phyloP scores from a whole-genome alignment of 1,284 basidiomycete genomes.

The Fomitopsis betulina region DNA sequence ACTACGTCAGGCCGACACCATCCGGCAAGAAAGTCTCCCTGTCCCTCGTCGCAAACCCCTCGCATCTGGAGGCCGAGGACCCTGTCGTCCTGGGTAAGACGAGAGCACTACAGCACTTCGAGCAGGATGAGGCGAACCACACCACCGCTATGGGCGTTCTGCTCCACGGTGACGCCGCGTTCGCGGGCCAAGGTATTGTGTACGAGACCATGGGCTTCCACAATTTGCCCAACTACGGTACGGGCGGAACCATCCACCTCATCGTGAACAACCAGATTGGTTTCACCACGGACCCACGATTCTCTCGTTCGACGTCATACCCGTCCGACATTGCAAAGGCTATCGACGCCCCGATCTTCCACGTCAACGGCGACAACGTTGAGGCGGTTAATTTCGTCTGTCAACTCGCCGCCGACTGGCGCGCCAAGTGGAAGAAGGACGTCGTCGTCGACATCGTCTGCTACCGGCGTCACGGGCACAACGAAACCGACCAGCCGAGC shows the following conservation, averaged over 20 bases:
- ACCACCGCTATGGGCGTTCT: slow-evolving; percentile 90
- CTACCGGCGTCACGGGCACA: slow-evolving; percentile 98
- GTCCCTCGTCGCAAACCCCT: slow-evolving; percentile 98
- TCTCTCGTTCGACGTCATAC: slow-evolving; percentile 97
- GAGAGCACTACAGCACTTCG: slow-evolving; percentile 93
- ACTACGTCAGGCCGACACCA: slow-evolving; percentile 97
- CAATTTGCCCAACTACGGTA: slow-evolving; percentile 92
- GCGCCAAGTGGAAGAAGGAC: slow-evolving; percentile 98
- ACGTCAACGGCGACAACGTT: slow-evolving; percentile 98
- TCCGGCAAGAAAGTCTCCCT: slow-evolving; percentile 97
- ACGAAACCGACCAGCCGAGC: slow-evolving; percentile 98
- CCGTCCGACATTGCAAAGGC: slow-evolving; percentile 99
- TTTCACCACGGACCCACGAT: slow-evolving; percentile 98
- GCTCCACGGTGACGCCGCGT: slow-evolving; percentile 97
- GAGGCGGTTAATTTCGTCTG: slow-evolving; percentile 99
- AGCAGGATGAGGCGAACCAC: slow-evolving; percentile 77
- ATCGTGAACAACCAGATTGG: slow-evolving; percentile 99
- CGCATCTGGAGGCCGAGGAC: slow-evolving; percentile 96
- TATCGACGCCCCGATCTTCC: slow-evolving; percentile 99
- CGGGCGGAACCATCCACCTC: slow-evolving; percentile 96
- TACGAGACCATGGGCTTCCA: slow-evolving; percentile 99
- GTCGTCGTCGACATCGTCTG: slow-evolving; percentile 99
- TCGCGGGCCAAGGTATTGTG: slow-evolving; percentile 97
- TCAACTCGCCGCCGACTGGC: slow-evolving; percentile 96
- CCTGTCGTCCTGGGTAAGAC: slow-evolving; percentile 98